phyloP scores from a whole-genome alignment of 2,329 filamentous ascomycete genomes.

The Fusarium nanum region DNA sequence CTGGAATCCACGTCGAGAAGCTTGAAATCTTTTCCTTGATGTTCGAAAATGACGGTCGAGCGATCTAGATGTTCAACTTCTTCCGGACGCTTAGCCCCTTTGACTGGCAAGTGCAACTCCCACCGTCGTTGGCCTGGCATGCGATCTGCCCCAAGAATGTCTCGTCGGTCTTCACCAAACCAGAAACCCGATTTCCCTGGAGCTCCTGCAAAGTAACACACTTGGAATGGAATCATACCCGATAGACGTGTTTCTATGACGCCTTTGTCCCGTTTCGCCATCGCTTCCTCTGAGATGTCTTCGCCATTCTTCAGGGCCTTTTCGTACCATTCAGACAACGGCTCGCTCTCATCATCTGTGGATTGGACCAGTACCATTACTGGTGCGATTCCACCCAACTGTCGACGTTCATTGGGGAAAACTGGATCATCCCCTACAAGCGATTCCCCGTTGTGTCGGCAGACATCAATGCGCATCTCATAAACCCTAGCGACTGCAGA shows the following conservation, averaged over 20 bases:
- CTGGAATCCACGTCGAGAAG: constrained; percentile 34
- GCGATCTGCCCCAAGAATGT: constrained; percentile 44
- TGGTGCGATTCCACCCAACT: constrained; percentile 43
- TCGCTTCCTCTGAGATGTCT: constrained; percentile 31
- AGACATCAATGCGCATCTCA: constrained; percentile 45
- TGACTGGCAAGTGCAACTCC: constrained; percentile 35
- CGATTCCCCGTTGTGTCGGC: constrained; percentile 40
- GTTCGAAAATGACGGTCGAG: constrained; percentile 35
- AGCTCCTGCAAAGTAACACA: constrained; percentile 40
- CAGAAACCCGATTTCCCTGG: constrained; percentile 35
- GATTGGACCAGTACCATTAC: constrained; percentile 36
- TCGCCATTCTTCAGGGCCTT: constrained; percentile 17
- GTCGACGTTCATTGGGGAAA: constrained; percentile 38
- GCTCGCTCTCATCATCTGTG: constrained; percentile 14
- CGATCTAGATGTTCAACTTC: constrained; percentile 17
- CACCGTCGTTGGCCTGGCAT: constrained; percentile 45
- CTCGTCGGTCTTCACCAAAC: constrained; percentile 45
- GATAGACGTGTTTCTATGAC: constrained; percentile 37
- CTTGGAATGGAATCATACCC: constrained; percentile 44
- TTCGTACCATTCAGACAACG: constrained; percentile 15
- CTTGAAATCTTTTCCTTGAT: constrained; percentile 13
- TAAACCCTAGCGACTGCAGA: constrained; percentile 27
- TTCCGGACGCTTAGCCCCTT: constrained; percentile 1
- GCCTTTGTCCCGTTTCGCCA: constrained; percentile 30
- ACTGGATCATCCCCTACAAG: constrained; percentile 43